Conservation (phyloP, 2,329 filamentous ascomycete genomes). For the Botrytis deweyae region DNA sequence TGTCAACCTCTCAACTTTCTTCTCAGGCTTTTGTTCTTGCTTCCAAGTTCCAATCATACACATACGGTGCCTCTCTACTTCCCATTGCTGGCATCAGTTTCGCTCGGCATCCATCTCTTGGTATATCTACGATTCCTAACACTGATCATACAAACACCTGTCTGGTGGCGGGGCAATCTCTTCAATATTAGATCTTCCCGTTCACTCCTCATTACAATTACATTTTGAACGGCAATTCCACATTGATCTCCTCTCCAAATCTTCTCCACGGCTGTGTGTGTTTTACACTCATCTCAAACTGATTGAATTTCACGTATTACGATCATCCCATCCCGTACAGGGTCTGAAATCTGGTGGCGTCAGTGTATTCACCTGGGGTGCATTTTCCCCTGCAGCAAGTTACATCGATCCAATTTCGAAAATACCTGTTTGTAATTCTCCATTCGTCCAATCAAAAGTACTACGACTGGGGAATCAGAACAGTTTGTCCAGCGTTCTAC, state of each 20-base stretch:
- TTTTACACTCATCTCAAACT: neutral
- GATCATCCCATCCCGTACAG: neutral
- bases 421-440: neutral
- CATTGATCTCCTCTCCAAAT: neutral
- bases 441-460: neutral
- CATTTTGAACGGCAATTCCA: neutral
- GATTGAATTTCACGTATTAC: neutral
- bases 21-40: neutral
- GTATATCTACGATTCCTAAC: neutral
- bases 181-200: neutral
- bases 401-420: slow-evolving; percentile 10
- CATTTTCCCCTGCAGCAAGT: slow-evolving; percentile 4
- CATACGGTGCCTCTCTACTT: neutral
- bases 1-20: neutral
- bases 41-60: neutral
- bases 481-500: neutral
- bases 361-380: neutral
- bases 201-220: neutral
- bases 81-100: neutral
- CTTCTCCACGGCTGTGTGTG: neutral
- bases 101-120: neutral
- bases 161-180: neutral
- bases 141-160: neutral
- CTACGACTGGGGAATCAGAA: neutral
- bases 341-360: slow-evolving; percentile 8